Evolutionary conservation across 768 basidiomycete species (phyloP).

Genomic region (Gloeopeniophorella convolvens): DNA sequence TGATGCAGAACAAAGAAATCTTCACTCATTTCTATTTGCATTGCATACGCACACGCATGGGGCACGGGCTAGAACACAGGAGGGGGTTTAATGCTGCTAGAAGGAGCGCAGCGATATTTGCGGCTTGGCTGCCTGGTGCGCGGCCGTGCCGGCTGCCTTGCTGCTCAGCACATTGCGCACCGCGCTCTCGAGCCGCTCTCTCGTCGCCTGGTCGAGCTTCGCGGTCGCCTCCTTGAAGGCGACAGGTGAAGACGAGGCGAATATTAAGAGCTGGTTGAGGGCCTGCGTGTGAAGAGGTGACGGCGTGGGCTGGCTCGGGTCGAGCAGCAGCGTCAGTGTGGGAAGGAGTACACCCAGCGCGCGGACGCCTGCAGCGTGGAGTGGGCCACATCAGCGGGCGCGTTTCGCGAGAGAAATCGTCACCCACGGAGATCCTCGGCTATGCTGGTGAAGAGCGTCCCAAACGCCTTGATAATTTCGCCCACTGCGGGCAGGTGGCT

Average conservation of each 20-base stretch:
- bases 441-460: slow-evolving; percentile 13
- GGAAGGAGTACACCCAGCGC: slow-evolving; percentile 18
- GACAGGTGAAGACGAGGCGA: slow-evolving; percentile 19
- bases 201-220: slow-evolving; percentile 15
- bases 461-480: slow-evolving; percentile 79
- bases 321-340: slow-evolving; percentile 19
- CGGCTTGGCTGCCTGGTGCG: slow-evolving; percentile 13
- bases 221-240: slow-evolving; percentile 20
- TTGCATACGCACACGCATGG: no score
- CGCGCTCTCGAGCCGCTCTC: slow-evolving; percentile 16
- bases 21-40: no score
- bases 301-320: slow-evolving; percentile 2
- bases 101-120: slow-evolving; percentile 22
- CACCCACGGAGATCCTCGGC: slow-evolving; percentile 20
- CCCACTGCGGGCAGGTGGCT: slow-evolving; percentile 55
- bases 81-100: no score
- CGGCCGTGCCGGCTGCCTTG: background rate
- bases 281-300: slow-evolving; percentile 20
- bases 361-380: slow-evolving; percentile 10
- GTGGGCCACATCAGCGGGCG: background rate
- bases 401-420: background rate
- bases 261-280: slow-evolving; percentile 16
- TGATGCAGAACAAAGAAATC: no score
- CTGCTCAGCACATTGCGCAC: slow-evolving; percentile 16
- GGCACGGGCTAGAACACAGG: no score